Evolutionary conservation across 768 basidiomycete species (phyloP), one percentile per base, ranked within the genome.

Genomic region (Serendipita sp.): DNA sequence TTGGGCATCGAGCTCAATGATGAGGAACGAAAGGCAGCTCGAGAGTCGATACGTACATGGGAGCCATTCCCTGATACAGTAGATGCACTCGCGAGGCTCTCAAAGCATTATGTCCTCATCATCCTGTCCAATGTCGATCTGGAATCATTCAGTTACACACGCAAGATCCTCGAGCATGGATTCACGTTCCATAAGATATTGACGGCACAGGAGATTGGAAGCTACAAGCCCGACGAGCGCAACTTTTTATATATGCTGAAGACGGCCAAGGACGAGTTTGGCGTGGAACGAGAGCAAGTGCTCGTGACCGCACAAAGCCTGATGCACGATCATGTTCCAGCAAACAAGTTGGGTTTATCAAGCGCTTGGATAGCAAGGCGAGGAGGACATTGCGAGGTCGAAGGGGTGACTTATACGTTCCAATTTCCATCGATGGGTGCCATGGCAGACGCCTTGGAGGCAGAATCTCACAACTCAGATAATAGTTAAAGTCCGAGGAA

Each of bases 61-160:
- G 74, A 75, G 1, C 75, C 82, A 4, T 89, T 88, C 74, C 79
- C 82, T 0, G 88, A 89, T 72, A 85, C 83, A 6, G 72, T 76
- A 65, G 71, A 73, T 15, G 87, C 86, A 0, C 80, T 90, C 3
- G 77, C 76, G 58, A 72, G 76, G 33, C 80, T 89, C 62, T 77
- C 84, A 43, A 75, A 77, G 64, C 79, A 80, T 69, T 88, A 81
- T 75, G 83, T 83, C 64, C 82, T 89, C 65, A 78, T 83, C 65
- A 84, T 88, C 3, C 77, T 89, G 44, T 88, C 86, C 67, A 89
- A 90, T 72, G 83, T 89, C 69, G 87, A 90, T 67, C 78, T 78
- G 64, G 70, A 68, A 27, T 84, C 85, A 36, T 87, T 88, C 70
- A 50, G 78, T 2, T 73, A 77, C 66, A 88, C 86, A 0, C 83